These are phyloP conservation scores for Uronychia setigera DNA, from an alignment of 73 alveolate genomes.

Conservation along the genomic window DNA sequence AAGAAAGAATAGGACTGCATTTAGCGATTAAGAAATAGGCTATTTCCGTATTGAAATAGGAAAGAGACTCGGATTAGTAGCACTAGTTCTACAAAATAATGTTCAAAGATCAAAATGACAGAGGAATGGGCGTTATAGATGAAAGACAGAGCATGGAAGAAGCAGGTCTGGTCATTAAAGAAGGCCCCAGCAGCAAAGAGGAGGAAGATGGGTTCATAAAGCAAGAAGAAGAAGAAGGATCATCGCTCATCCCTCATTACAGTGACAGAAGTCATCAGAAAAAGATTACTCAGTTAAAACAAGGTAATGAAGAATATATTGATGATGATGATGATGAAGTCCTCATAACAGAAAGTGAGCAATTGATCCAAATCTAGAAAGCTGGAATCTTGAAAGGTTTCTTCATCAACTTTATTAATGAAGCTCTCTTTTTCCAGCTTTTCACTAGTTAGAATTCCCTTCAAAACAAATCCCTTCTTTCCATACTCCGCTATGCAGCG, in stretches of 20 bases:
- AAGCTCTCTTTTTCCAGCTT: slow-evolving; percentile 17
- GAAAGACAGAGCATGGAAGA: too few relatives aligned
- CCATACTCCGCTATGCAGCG: background rate
- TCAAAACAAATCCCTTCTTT: background rate
- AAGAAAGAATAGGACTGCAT: slow-evolving; percentile 36
- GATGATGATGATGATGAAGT: too few relatives aligned
- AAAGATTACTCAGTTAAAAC: too few relatives aligned
- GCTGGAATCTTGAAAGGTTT: background rate
- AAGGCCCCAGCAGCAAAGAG: too few relatives aligned
- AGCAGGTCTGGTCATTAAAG: too few relatives aligned
- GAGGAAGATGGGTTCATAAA: too few relatives aligned
- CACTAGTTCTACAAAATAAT: background rate
- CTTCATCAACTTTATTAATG: slow-evolving; percentile 4
- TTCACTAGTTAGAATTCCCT: background rate
- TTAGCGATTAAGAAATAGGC: slow-evolving; percentile 27
- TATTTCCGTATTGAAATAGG: background rate
- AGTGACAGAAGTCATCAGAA: too few relatives aligned
- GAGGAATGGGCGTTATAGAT: background rate
- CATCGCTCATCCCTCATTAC: too few relatives aligned
- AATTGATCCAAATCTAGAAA: too few relatives aligned
- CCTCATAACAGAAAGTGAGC: too few relatives aligned
- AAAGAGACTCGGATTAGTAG: slow-evolving; percentile 18
- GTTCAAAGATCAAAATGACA: slow-evolving; percentile 5
- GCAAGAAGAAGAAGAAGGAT: too few relatives aligned
- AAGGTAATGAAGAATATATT: too few relatives aligned